Conservation (phyloP, 1,284 basidiomycete genomes). For the Mycena sp. region DNA sequence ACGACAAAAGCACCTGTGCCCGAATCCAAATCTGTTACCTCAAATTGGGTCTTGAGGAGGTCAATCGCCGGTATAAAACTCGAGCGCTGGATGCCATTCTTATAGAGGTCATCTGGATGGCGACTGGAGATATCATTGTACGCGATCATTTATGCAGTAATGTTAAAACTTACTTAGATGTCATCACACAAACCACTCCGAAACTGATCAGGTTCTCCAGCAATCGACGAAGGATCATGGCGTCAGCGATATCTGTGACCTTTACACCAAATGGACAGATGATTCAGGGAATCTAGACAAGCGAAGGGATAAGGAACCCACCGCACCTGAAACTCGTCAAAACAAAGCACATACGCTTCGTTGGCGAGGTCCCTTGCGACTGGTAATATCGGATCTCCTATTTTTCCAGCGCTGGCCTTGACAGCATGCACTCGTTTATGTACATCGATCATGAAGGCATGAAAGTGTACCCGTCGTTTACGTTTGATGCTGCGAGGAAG, state of each 20-base stretch:
- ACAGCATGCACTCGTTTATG: slow-evolving; percentile 91
- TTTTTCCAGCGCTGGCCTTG: slow-evolving; percentile 72
- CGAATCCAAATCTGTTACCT: slow-evolving; percentile 93
- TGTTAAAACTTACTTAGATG: slow-evolving; percentile 81
- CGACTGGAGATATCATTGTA: slow-evolving; percentile 66
- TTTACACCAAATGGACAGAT: slow-evolving; percentile 39
- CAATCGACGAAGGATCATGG: slow-evolving; percentile 95
- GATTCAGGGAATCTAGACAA: not conserved
- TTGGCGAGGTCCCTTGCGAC: slow-evolving; percentile 91
- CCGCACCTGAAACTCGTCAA: slow-evolving; percentile 96
- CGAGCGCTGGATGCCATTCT: slow-evolving; percentile 98
- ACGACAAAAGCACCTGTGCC: slow-evolving; percentile 74
- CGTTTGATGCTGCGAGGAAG: slow-evolving; percentile 80
- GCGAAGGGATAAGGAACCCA: slow-evolving; percentile 8
- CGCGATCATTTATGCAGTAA: slow-evolving; percentile 1
- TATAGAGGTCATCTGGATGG: slow-evolving; percentile 97
- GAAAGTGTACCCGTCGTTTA: slow-evolving; percentile 94
- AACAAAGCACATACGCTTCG: slow-evolving; percentile 90
- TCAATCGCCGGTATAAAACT: slow-evolving; percentile 97
- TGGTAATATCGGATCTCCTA: slow-evolving; percentile 86
- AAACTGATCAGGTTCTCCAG: slow-evolving; percentile 87
- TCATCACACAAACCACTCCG: slow-evolving; percentile 95
- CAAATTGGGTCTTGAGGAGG: slow-evolving; percentile 87
- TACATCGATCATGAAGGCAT: slow-evolving; percentile 99
- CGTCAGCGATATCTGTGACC: slow-evolving; percentile 98